Evolutionary conservation across 1,284 basidiomycete species (phyloP), one percentile per base, ranked within the genome.

Genomic region (Ustilago trichophora): DNA sequence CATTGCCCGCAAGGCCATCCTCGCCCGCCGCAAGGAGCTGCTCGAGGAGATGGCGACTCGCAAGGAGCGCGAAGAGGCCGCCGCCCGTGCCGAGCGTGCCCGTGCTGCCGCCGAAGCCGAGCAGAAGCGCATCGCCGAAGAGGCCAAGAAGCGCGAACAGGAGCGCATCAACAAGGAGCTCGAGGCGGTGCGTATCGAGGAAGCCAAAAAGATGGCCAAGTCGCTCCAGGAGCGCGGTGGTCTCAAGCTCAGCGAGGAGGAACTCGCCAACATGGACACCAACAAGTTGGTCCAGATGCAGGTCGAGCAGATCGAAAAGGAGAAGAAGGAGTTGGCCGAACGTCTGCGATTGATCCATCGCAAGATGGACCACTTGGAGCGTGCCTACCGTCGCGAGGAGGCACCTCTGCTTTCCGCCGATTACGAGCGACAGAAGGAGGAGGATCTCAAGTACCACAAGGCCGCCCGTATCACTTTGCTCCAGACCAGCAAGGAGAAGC

Each of bases 321-420:
- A 98, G 84, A 96, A 96, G 87, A 90, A 89, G 75, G 91, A 94
- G 73, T 85, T 92, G 69, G 87, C 87, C 66, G 91, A 94, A 77
- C 88, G 90, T 22, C 86, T 97, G 59, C 89, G 93, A 31, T 87
- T 94, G 68, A 87, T 91, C 50, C 83, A 89, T 53, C 97, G 98
- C 84, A 90, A 93, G 26, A 88, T 98, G 76, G 95, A 98, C 80
- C 94, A 98, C 83, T 83, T 92, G 79, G 95, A 98, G 84, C 92
- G 96, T 67, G 94, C 95, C 0, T 92, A 91, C 85, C 90, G 95
- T 71, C 92, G 93, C 83, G 93, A 94, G 65, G 96, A 98, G 82
- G 87, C 89, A 11, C 91, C 93, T 0, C 85, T 98, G 15, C 87
- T 98, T 35, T 86, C 86, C 2, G 85, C 91, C 70, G 95, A 98